Conservation (phyloP, 2,329 filamentous ascomycete genomes). For the Colletotrichum musicola region DNA sequence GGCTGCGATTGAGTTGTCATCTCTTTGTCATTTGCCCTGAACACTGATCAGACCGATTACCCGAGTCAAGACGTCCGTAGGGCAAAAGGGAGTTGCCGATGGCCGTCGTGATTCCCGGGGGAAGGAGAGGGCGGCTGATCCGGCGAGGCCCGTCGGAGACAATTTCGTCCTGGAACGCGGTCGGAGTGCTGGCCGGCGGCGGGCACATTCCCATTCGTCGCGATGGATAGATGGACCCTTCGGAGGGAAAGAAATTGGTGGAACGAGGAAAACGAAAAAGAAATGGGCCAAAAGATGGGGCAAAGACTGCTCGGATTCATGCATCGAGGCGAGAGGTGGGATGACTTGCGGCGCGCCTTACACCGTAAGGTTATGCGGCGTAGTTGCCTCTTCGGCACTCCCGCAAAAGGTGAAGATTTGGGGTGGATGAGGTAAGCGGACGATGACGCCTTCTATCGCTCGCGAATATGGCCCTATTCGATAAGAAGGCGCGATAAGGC, state of each 20-base stretch:
- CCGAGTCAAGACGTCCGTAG: background rate
- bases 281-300: slow-evolving; percentile 9
- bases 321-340: slow-evolving; percentile 17
- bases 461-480: background rate
- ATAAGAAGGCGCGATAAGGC: slow-evolving; percentile 17
- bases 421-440: slow-evolving; percentile 15
- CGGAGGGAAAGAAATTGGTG: background rate
- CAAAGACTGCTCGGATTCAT: slow-evolving; percentile 16
- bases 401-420: background rate
- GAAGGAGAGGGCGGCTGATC: background rate
- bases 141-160: background rate
- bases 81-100: background rate
- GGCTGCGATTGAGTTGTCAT: slow-evolving; percentile 15
- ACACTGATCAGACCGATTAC: background rate
- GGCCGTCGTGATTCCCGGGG: background rate
- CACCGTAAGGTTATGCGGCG: slow-evolving; percentile 16
- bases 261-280: background rate
- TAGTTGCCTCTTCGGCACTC: slow-evolving; percentile 21
- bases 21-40: slow-evolving; percentile 15
- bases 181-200: background rate
- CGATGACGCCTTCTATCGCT: slow-evolving; percentile 6
- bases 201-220: background rate
- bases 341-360: slow-evolving; percentile 26
- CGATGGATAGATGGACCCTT: background rate
- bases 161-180: background rate